Conservation (phyloP, 345 rosid genomes). For the Euphorbia lathyris region DNA sequence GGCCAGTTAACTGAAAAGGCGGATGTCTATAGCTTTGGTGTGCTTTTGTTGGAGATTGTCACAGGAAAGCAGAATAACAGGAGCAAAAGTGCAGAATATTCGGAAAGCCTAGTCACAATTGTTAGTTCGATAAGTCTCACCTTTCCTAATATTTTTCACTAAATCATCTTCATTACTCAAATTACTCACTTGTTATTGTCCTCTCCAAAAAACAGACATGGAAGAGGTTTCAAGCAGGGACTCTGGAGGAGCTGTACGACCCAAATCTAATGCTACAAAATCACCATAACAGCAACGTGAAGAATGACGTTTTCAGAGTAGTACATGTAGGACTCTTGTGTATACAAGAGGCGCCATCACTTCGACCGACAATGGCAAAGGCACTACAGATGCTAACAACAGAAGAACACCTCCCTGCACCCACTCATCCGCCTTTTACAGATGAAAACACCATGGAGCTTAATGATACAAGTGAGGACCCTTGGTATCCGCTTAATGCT, state of each 20-base stretch:
- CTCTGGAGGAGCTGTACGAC: slow-evolving; percentile 64
- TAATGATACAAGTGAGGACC: slow-evolving; percentile 40
- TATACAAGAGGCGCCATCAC: slow-evolving; percentile 65
- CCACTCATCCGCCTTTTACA: slow-evolving; percentile 78
- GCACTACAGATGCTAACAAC: slow-evolving; percentile 66
- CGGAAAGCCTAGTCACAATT: slow-evolving; percentile 71
- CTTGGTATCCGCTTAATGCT: slow-evolving; percentile 33
- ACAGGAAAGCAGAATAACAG: slow-evolving; percentile 78
- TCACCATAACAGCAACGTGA: slow-evolving; percentile 38
- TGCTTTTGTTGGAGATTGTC: slow-evolving; percentile 73
- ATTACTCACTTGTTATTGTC: not conserved
- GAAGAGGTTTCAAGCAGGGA: slow-evolving; percentile 71
- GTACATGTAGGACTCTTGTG: slow-evolving; percentile 78
- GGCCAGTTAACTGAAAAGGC: slow-evolving; percentile 94
- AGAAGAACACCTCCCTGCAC: slow-evolving; percentile 61
- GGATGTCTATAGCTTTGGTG: slow-evolving; percentile 88
- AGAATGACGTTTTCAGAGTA: slow-evolving; percentile 56
- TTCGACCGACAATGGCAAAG: slow-evolving; percentile 79
- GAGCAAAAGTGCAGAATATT: slow-evolving; percentile 63
- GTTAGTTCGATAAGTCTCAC: slow-evolving; percentile 41
- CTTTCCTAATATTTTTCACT: not conserved
- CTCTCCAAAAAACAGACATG: slow-evolving; percentile 47
- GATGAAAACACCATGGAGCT: slow-evolving; percentile 86
- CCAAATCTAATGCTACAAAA: slow-evolving; percentile 52
- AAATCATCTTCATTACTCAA: not conserved